Conservation (phyloP, 1,284 basidiomycete genomes). For the Irpex lacteus region DNA sequence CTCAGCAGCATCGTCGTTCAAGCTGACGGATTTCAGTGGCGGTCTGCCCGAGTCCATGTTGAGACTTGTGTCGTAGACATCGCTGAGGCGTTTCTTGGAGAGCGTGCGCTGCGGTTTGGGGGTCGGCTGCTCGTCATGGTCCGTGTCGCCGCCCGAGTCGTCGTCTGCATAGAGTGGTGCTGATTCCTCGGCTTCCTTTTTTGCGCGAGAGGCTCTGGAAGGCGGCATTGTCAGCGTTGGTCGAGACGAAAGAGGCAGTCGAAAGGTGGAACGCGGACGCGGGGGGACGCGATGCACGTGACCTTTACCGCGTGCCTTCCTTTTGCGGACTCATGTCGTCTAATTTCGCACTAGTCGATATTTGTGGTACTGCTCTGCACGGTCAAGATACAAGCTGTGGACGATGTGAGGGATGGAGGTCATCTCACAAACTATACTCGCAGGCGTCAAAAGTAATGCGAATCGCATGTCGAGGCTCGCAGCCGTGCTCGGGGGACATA, state of each 20-base stretch:
- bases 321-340: background rate
- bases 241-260: slow-evolving; percentile 16
- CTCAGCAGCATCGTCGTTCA: slow-evolving; percentile 80
- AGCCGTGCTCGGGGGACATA: too few relatives aligned
- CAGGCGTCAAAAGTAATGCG: too few relatives aligned
- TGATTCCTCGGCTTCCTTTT: slow-evolving; percentile 9
- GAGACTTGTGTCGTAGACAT: slow-evolving; percentile 52
- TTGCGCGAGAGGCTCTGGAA: slow-evolving; percentile 22
- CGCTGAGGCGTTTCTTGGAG: slow-evolving; percentile 62
- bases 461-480: too few relatives aligned
- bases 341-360: background rate
- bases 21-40: slow-evolving; percentile 57
- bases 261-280: slow-evolving; percentile 19
- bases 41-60: slow-evolving; percentile 44
- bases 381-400: too few relatives aligned
- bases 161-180: slow-evolving; percentile 21
- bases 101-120: slow-evolving; percentile 21
- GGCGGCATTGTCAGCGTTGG: slow-evolving; percentile 22
- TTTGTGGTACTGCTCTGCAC: too few relatives aligned
- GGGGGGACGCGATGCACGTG: slow-evolving; percentile 18
- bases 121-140: slow-evolving; percentile 22
- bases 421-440: too few relatives aligned
- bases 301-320: slow-evolving; percentile 13
- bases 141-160: slow-evolving; percentile 29
- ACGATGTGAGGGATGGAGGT: too few relatives aligned